Evolutionary conservation across 805 yeast genomes (phyloP).

Genomic region (Wickerhamomyces ciferrii): DNA sequence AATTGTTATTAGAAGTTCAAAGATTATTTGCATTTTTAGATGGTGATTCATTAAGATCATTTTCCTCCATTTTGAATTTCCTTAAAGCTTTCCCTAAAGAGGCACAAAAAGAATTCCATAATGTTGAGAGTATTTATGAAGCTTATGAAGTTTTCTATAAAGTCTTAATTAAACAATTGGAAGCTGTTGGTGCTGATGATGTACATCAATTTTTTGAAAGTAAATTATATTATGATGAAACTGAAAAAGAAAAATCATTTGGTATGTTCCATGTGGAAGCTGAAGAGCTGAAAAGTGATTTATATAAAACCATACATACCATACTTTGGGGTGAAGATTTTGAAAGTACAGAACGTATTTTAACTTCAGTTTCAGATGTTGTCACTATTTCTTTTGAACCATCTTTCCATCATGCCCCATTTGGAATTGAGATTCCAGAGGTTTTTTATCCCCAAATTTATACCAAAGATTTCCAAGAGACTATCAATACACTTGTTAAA

Average conservation of each 20-base stretch:
- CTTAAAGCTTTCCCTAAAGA: conserved; percentile 24
- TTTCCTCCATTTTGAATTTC: conserved; percentile 31
- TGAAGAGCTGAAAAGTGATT: conserved; percentile 20
- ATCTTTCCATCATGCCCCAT: conserved; percentile 5
- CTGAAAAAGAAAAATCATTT: conserved; percentile 7
- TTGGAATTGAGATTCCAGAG: conserved; percentile 25
- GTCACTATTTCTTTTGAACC: conserved; percentile 27
- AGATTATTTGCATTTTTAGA: conserved; percentile 32
- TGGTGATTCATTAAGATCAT: conserved; percentile 29
- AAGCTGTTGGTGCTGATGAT: conserved; percentile 1
- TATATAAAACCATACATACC: conserved; percentile 29
- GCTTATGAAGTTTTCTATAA: conserved; percentile 16
- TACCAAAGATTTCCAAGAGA: conserved; percentile 19
- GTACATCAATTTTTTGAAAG: conserved; percentile 5
- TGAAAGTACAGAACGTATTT: conserved; percentile 18
- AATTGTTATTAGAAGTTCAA: conserved; percentile 31
- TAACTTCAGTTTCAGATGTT: conserved; percentile 24
- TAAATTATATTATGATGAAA: neutral
- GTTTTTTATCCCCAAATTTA: conserved; percentile 35
- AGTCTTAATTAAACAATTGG: conserved; percentile 6
- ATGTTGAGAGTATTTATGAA: conserved; percentile 12
- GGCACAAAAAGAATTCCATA: conserved; percentile 6
- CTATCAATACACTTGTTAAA: conserved; percentile 4
- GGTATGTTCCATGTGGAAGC: conserved; percentile 29
- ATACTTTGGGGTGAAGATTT: conserved; percentile 26